Base-by-base conservation (phyloP, 805 yeast genomes). In the Diddensiella santjacobensis region DNA sequence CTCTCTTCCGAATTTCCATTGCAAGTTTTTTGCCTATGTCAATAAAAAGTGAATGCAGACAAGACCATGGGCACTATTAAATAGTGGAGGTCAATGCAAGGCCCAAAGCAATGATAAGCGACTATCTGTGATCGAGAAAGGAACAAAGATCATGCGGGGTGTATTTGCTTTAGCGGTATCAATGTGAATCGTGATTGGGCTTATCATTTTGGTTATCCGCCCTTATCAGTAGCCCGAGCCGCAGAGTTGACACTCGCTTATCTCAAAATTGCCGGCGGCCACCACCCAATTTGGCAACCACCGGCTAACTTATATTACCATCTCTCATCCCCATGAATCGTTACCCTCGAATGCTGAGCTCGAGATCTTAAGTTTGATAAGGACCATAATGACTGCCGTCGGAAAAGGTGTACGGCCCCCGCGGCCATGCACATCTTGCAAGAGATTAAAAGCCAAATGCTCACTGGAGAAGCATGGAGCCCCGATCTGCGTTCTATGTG, bases 361-460 rank as follows among this genome's bases (percentile, higher is more conserved):
- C 13, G 31, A 13, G 31, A 8, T 26, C 13, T 26, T 26, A 26
- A 26, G 13, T 26, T 26, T 8, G 11, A 26, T 26, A 8, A 8
- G 31, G 31, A 26, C 13, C 13, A 26, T 26, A 8, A 26, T 26
- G 42, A 11, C 30, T n/a, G 20, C 20, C 29, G 15, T 19, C 20
- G 15, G 22, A 13, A 24, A 17, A 5, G 53, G 53, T 6, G 31
- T 47, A 20, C 40, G 44, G 22, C 55, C 55, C 4, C 29, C 20
- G 19, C 47, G 52, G 19, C 42, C 55, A 19, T 52, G 55, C 40
- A 22, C 26, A 20, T 17, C 19, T 30, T 52, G 55, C 45, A 15
- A 40, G 15, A 52, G 44, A 38, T 45, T 47, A 20, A 52, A 52
- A 29, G 22, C 42, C 6, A 40, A 44, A 43, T 52, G 55, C 44